A percentile compares a stretch with the other conserved stretches of the same genome.
Conservation (phyloP, 139 green algal genomes). For the Axilococcus clingmanii region DNA sequence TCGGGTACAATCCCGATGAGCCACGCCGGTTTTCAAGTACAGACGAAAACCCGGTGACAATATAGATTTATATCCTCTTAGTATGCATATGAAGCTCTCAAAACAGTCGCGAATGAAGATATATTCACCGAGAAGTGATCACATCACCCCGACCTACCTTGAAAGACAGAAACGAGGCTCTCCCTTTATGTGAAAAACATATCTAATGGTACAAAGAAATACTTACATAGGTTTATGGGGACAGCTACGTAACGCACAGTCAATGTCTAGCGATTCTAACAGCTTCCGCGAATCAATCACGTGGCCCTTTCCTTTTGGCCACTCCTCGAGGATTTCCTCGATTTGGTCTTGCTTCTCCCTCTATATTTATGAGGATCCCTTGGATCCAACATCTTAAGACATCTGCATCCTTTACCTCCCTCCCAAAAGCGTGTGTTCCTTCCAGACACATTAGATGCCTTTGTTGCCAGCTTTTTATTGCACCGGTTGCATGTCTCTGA, state of each 20-base stretch:
- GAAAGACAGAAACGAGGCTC: not conserved
- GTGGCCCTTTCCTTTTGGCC: slow-evolving; percentile 5
- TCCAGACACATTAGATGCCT: slow-evolving; percentile 11
- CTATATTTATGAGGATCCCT: slow-evolving; percentile 11
- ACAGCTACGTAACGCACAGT: not conserved
- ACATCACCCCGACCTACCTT: no score
- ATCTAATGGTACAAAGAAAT: not conserved
- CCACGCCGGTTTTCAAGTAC: no score
- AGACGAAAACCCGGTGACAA: no score
- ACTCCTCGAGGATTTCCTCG: slow-evolving; percentile 6
- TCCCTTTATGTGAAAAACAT: slow-evolving; percentile 1
- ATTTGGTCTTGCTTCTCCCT: slow-evolving; percentile 11
- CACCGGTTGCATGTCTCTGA: slow-evolving; percentile 21
- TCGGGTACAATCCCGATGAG: no score
- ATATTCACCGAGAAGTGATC: no score
- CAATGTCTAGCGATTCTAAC: not conserved
- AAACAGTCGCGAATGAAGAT: no score
- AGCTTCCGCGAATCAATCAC: not conserved
- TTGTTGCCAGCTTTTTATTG: slow-evolving; percentile 32
- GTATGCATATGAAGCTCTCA: no score
- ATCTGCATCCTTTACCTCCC: slow-evolving; percentile 23
- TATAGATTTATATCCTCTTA: no score
- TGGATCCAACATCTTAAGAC: not conserved
- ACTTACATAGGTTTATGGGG: not conserved
- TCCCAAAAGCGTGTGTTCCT: slow-evolving; percentile 37